Percentiles rank a stretch among this genome's conserved stretches.
phyloP scores from a whole-genome alignment of 805 yeast genomes.

The Ogataea zsoltii region DNA sequence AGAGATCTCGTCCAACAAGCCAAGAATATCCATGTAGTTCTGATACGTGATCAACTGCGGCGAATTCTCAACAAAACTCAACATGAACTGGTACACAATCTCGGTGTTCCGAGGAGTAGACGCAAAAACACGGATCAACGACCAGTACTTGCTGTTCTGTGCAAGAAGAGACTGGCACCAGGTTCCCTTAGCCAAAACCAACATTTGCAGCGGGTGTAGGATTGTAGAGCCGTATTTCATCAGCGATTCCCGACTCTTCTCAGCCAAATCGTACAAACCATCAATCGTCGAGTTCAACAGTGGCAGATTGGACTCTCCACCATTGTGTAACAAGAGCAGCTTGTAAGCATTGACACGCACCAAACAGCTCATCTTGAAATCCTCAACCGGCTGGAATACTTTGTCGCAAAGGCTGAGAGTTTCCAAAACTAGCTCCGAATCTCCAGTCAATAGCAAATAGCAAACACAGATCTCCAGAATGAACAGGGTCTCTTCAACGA shows the following conservation, averaged over 20 bases:
- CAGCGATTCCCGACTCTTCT: slow-evolving; percentile 40
- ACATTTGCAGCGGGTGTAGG: slow-evolving; percentile 50
- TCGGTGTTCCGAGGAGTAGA: slow-evolving; percentile 43
- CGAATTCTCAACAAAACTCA: slow-evolving; percentile 36
- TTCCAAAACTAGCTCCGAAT: slow-evolving; percentile 24
- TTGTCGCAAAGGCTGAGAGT: slow-evolving; percentile 26
- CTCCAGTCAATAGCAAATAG: slow-evolving; percentile 31
- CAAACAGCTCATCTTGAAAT: slow-evolving; percentile 28
- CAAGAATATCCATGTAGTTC: slow-evolving; percentile 67
- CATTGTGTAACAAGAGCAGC: slow-evolving; percentile 45
- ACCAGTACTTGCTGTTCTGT: slow-evolving; percentile 47
- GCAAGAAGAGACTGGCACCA: slow-evolving; percentile 43
- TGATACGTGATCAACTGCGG: slow-evolving; percentile 41
- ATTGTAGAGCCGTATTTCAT: slow-evolving; percentile 46
- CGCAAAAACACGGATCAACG: slow-evolving; percentile 45
- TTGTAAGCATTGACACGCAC: slow-evolving; percentile 54
- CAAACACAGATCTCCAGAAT: slow-evolving; percentile 35
- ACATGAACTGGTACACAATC: slow-evolving; percentile 49
- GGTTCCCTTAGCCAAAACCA: slow-evolving; percentile 42
- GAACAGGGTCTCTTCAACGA: slow-evolving; percentile 32
- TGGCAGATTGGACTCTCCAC: slow-evolving; percentile 22
- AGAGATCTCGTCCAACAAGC: slow-evolving; percentile 74
- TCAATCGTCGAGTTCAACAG: slow-evolving; percentile 29
- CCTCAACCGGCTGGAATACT: slow-evolving; percentile 25
- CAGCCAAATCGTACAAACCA: slow-evolving; percentile 22